Conservation (phyloP, 306 rosid genomes). For the Lupinus albus region DNA sequence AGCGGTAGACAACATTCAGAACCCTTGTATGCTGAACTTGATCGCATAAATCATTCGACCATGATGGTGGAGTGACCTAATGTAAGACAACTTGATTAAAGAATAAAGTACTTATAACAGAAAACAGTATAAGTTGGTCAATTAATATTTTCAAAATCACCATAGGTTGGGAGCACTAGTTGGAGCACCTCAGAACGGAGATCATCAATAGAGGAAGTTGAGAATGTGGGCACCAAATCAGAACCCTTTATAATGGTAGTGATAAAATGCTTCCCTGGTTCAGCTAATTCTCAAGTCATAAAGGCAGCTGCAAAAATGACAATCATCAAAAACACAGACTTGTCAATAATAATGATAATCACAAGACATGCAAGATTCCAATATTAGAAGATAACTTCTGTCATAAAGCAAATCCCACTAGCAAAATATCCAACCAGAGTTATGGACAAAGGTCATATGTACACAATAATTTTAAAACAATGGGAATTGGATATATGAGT, state of each 20-base stretch:
- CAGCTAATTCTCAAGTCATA: conserved; percentile 97
- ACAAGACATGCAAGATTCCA: conserved; percentile 20
- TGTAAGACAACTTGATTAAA: conserved; percentile 31
- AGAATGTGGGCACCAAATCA: conserved; percentile 92
- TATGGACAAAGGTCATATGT: too few relatives aligned
- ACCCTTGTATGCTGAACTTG: conserved; percentile 86
- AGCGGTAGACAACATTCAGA: conserved; percentile 87
- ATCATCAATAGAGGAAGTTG: conserved; percentile 85
- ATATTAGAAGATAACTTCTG: conserved; percentile 15
- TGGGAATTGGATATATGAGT: too few relatives aligned
- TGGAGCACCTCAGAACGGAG: conserved; percentile 84
- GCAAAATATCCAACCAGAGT: background rate
- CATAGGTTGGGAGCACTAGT: conserved; percentile 24
- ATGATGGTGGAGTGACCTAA: conserved; percentile 90
- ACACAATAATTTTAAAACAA: too few relatives aligned
- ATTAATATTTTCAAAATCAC: conserved; percentile 18
- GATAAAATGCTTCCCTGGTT: conserved; percentile 92
- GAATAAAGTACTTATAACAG: background rate
- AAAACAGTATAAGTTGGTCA: background rate
- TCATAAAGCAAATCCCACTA: conserved; percentile 5
- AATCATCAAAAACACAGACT: conserved; percentile 37
- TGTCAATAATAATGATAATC: conserved; percentile 9
- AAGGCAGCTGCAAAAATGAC: conserved; percentile 78
- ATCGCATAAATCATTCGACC: conserved; percentile 92
- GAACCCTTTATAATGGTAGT: conserved; percentile 88